A percentile compares a stretch with the other conserved stretches of the same genome.
Evolutionary conservation across 176 grass and related monocot species (phyloP).

Genomic region (Musa schizocarpa): DNA sequence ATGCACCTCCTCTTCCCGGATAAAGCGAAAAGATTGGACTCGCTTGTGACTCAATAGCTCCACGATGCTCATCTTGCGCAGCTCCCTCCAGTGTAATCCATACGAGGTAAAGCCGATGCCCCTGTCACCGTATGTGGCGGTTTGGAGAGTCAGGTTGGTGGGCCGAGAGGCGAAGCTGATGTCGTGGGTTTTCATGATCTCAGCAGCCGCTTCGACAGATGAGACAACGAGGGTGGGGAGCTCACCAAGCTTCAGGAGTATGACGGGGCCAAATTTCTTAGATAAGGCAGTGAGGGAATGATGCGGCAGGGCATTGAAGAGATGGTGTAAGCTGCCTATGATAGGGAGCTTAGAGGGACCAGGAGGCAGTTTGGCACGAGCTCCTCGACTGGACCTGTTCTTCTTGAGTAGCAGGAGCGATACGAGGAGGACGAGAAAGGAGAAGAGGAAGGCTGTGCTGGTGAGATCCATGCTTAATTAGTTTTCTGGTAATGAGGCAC

Average conservation of each 20-base stretch:
- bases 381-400: neutral
- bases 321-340: conserved; percentile 54
- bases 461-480: neutral
- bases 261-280: conserved; percentile 34
- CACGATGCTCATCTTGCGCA: too few species aligned
- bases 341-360: conserved; percentile 35
- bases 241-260: conserved; percentile 50
- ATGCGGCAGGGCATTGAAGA: conserved; percentile 35
- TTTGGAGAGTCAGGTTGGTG: too few species aligned
- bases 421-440: neutral
- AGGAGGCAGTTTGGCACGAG: conserved; percentile 19
- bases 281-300: conserved; percentile 29
- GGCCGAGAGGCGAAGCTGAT: too few species aligned
- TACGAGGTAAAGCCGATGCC: too few species aligned
- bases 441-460: neutral
- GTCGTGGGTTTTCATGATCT: too few species aligned
- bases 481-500: too few species aligned
- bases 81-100: too few species aligned
- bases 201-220: too few species aligned
- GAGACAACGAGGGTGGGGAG: neutral
- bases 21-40: too few species aligned
- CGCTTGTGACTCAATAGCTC: too few species aligned
- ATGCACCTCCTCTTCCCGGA: too few species aligned
- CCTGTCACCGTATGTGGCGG: too few species aligned
- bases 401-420: neutral